These are phyloP conservation scores for Dactylis glomerata DNA, from an alignment of 176 grass and related monocot genomes.

Conservation along the genomic window DNA sequence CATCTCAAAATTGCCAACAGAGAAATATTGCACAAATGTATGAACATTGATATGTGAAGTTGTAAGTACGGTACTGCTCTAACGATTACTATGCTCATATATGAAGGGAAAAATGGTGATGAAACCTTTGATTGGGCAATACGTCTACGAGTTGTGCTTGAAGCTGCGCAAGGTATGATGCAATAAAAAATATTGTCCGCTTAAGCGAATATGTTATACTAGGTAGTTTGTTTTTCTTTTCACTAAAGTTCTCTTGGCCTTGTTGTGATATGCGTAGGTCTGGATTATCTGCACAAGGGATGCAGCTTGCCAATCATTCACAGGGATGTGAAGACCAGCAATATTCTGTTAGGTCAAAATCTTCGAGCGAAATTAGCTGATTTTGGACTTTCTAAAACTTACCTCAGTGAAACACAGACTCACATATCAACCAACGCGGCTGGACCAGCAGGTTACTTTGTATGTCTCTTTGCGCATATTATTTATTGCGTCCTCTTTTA, in stretches of 20 bases:
- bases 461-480: too few species aligned
- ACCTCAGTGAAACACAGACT: not conserved
- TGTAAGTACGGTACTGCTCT: not conserved
- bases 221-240: not conserved
- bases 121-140: constrained; percentile 12
- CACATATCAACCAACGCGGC: not conserved
- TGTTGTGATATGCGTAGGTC: constrained; percentile 12
- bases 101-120: constrained; percentile 10
- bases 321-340: constrained; percentile 44
- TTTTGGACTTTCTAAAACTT: constrained; percentile 35
- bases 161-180: constrained; percentile 32
- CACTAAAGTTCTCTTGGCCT: not conserved
- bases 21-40: not conserved
- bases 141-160: constrained; percentile 12
- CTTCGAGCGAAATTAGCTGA: constrained; percentile 38
- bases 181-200: not conserved
- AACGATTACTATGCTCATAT: not conserved
- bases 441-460: constrained; percentile 40
- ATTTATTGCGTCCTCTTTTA: too few species aligned
- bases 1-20: not conserved
- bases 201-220: not conserved
- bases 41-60: not conserved
- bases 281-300: constrained; percentile 46
- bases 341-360: constrained; percentile 35
- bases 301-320: constrained; percentile 41